Evolutionary conservation across 2,329 filamentous ascomycete genomes (phyloP), one percentile per base, ranked within the genome.

Genomic region (Colletotrichum kahawae): DNA sequence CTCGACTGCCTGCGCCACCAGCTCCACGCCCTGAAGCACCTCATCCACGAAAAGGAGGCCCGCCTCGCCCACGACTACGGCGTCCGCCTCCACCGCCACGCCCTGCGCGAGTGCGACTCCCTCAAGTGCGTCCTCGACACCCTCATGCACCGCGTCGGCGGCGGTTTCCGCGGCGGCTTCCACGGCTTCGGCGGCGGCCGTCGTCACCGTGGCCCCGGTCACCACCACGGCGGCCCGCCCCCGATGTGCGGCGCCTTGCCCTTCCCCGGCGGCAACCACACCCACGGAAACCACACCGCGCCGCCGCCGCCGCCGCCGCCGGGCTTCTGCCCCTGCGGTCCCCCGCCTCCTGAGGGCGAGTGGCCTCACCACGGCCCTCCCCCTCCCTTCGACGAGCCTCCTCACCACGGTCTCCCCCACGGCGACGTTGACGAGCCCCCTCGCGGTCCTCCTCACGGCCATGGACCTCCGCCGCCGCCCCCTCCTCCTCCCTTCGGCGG

Each of bases 1-100:
- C 80, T 90, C 56, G 83, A 86, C 57, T 82, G 82, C 59, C 83
- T 90, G 76, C 84, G 83, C 77, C 79, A 81, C 64, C 85, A 87
- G 76, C 80, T 87, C 18, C 77, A 80, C 34, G 83, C 86, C 67
- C 82, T 90, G 54, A 81, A 86, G 77, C 80, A 83, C 65, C 81
- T 85, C 16, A 87, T 90, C 76, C 79, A 79, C 54, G 79, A 83
- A 71, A 88, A 87, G 77, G 85, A 88, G 78, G 80, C 80, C 6
- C 82, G 84, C 68, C 81, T 87, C 67, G 79, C 82, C 38, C 80
- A 85, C 24, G 79, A 82, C 4, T 83, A 85, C 70, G 81, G 84
- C 78, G 71, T n/a, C 79, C 14, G 43, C 29, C 67, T 38, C 18
- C 60, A 80, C 72, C 80, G 69, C 59, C 33, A 48, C 54, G 68